Conservation (phyloP, 805 yeast genomes). For the Millerozyma acaciae region DNA sequence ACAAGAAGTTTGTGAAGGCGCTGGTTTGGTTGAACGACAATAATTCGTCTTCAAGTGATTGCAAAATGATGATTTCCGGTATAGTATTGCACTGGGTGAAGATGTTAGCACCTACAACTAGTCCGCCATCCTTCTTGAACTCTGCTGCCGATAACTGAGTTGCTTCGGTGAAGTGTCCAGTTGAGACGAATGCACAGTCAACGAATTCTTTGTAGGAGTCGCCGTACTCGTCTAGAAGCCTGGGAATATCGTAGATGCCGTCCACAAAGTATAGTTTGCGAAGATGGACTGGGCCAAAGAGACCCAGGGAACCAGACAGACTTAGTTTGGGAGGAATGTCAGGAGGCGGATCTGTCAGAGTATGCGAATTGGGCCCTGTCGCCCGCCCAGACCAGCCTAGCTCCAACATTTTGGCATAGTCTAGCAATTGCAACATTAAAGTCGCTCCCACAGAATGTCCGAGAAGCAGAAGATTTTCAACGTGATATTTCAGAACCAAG, state of each 20-base stretch:
- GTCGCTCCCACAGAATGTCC: conserved; percentile 89
- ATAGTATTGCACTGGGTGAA: no score
- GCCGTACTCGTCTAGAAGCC: conserved; percentile 59
- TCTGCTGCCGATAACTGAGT: conserved; percentile 25
- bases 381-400: no score
- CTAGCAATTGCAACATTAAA: conserved; percentile 50
- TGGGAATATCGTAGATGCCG: conserved; percentile 61
- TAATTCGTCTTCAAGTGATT: conserved; percentile 67
- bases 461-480: conserved; percentile 23
- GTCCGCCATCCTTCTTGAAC: conserved; percentile 8
- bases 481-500: conserved; percentile 20
- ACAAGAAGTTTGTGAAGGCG: conserved; percentile 33
- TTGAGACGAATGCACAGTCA: conserved; percentile 47
- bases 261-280: conserved; percentile 42
- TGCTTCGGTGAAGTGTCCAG: conserved; percentile 18
- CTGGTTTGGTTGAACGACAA: conserved; percentile 49
- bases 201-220: conserved; percentile 51
- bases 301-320: not conserved
- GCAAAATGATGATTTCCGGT: conserved; percentile 34
- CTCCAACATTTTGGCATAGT: conserved; percentile 17
- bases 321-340: no score
- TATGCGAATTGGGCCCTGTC: no score
- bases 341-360: no score
- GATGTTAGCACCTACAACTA: no score
- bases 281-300: conserved; percentile 1